These are phyloP conservation scores for Sporothrix pseudoabietina DNA, from an alignment of 2,329 filamentous ascomycete species.

Conservation along the genomic window DNA sequence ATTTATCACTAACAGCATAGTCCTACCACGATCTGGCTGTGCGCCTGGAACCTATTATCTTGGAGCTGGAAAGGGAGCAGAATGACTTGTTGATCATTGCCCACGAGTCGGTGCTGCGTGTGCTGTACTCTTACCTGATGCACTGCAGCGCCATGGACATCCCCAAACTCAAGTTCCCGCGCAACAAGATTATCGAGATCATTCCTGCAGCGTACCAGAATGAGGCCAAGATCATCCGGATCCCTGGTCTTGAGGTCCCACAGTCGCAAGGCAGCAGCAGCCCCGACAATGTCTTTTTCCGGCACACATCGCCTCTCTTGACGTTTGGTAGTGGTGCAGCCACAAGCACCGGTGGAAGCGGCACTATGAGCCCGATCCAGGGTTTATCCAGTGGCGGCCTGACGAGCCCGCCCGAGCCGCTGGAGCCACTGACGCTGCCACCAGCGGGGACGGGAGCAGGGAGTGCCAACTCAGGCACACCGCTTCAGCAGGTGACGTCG, in stretches of 20 bases:
- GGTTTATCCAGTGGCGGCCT: conserved; percentile 49
- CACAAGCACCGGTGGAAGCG: conserved; percentile 45
- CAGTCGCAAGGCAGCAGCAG: conserved; percentile 30
- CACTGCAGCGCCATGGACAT: conserved; percentile 96
- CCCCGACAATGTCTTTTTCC: conserved; percentile 43
- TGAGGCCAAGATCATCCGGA: conserved; percentile 85
- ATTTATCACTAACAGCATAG: conserved; percentile 47
- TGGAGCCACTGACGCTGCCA: conserved; percentile 38
- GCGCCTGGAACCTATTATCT: conserved; percentile 93
- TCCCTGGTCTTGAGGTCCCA: conserved; percentile 61
- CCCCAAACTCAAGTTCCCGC: conserved; percentile 87
- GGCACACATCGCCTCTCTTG: conserved; percentile 74
- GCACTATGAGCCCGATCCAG: conserved; percentile 49
- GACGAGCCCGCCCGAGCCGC: conserved; percentile 46
- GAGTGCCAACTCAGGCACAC: not conserved
- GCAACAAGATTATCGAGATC: conserved; percentile 98
- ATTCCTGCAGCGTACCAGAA: conserved; percentile 98
- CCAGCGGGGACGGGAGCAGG: conserved; percentile 27
- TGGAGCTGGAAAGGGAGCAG: conserved; percentile 94
- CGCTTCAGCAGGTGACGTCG: conserved; percentile 18
- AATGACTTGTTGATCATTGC: conserved; percentile 98
- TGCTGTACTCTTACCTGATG: conserved; percentile 97
- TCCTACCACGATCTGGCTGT: conserved; percentile 99
- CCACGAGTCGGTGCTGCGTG: conserved; percentile 94
- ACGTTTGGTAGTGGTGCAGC: conserved; percentile 73